A percentile compares a stretch with the other conserved stretches of the same genome.
phyloP scores from a whole-genome alignment of 2,329 filamentous ascomycete species.

The Venturia effusa region DNA sequence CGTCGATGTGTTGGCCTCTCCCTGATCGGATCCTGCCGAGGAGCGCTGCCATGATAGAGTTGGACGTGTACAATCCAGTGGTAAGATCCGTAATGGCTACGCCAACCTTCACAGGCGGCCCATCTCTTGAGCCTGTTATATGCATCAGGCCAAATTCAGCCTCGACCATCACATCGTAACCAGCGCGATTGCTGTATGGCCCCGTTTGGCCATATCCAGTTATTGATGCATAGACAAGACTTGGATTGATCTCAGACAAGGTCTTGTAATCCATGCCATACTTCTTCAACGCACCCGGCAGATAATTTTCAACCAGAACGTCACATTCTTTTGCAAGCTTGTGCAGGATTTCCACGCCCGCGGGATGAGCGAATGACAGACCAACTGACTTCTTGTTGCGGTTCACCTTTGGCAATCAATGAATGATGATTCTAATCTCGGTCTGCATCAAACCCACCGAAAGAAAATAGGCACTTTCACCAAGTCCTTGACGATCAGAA shows the following conservation, averaged over 20 bases:
- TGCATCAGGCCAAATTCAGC: slow-evolving; percentile 98
- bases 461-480: slow-evolving; percentile 92
- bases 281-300: slow-evolving; percentile 80
- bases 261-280: slow-evolving; percentile 84
- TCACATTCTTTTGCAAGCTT: slow-evolving; percentile 76
- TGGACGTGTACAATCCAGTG: slow-evolving; percentile 88
- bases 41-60: slow-evolving; percentile 88
- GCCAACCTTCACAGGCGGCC: slow-evolving; percentile 90
- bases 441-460: slow-evolving; percentile 46
- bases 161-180: slow-evolving; percentile 99
- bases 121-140: slow-evolving; percentile 81
- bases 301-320: slow-evolving; percentile 92
- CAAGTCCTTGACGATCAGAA: slow-evolving; percentile 52
- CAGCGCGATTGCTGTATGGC: slow-evolving; percentile 74
- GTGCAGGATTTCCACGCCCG: slow-evolving; percentile 79
- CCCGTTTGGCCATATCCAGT: slow-evolving; percentile 96
- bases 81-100: slow-evolving; percentile 95
- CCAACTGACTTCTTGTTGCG: slow-evolving; percentile 94
- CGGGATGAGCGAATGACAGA: slow-evolving; percentile 77
- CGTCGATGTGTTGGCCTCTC: slow-evolving; percentile 84
- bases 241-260: slow-evolving; percentile 69
- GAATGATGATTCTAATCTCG: slow-evolving; percentile 8
- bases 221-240: slow-evolving; percentile 87
- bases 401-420: slow-evolving; percentile 54
- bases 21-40: slow-evolving; percentile 64